These are phyloP conservation scores for Avena sativa DNA, from an alignment of 176 grass and related monocot genomes.

Conservation along the genomic window DNA sequence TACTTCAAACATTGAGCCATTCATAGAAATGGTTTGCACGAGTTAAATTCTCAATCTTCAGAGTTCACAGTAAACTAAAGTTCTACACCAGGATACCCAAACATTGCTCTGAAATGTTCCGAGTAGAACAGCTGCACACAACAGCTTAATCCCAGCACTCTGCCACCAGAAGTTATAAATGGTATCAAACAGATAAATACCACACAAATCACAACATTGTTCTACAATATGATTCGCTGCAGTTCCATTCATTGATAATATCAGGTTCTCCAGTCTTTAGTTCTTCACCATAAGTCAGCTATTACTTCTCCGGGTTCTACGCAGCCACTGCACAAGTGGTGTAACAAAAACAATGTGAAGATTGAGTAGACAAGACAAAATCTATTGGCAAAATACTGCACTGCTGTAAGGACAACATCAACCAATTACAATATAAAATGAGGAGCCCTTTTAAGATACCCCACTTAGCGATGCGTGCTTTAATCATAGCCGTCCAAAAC, in stretches of 20 bases:
- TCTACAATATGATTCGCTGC: neutral
- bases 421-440: neutral
- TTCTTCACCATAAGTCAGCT: neutral
- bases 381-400: neutral
- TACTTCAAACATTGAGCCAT: neutral
- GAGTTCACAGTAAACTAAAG: conserved; percentile 6
- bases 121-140: neutral
- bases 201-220: neutral
- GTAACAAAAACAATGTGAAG: neutral
- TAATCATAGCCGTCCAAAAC: neutral
- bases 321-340: conserved; percentile 8
- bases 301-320: conserved; percentile 3
- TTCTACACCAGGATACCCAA: neutral
- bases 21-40: neutral
- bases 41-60: conserved; percentile 8
- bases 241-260: neutral
- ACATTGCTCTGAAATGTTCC: conserved; percentile 11
- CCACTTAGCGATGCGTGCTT: neutral
- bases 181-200: neutral
- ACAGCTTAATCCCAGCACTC: neutral
- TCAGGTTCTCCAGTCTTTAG: neutral
- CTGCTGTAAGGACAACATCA: neutral
- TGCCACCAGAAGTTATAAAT: neutral
- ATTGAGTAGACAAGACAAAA: neutral
- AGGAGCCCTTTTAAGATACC: neutral